phyloP scores from a whole-genome alignment of 306 rosid species.

The Medicago truncatula region MtrunA17r5.0-ANR NC_053049.1:23579501-23580000 shows the following conservation, averaged over 20 bases:
- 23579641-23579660: neutral
- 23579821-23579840: conserved; percentile 25
- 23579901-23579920: conserved; percentile 23
- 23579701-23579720: neutral
- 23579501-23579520: conserved; percentile 21
- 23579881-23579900: neutral
- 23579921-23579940: conserved; percentile 20
- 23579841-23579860: conserved; percentile 11
- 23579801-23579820: conserved; percentile 8
- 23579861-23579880: neutral
- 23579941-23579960: no score
- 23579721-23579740: neutral
- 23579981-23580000: no score
- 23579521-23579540: conserved; percentile 7
- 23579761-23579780: neutral
- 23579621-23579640: conserved; percentile 15
- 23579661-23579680: conserved; percentile 23
- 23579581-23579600: neutral
- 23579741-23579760: neutral
- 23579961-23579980: no score
- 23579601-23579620: conserved; percentile 14
- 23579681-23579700: neutral
- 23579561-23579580: neutral
- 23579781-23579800: neutral
- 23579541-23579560: neutral